Base-by-base conservation (phyloP, 2,329 filamentous ascomycete genomes). In the Teratosphaeria gauchensis region DNA sequence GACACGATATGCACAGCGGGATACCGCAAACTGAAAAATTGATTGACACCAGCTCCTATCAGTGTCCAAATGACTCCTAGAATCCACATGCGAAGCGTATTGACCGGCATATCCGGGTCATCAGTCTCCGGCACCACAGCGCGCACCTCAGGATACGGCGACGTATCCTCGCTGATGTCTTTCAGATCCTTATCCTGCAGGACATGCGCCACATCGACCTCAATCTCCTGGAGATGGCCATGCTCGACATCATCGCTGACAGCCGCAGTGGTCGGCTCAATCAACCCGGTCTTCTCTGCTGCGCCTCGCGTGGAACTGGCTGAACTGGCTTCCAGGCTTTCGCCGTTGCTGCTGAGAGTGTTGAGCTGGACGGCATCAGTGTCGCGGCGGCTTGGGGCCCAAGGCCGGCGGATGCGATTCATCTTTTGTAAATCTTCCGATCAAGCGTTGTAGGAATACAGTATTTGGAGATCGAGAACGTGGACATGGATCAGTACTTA, bases 21-120 rank as follows among this genome's bases (percentile, higher is more conserved):
- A 79, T 94, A 95, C 82, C 90, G 83, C 71, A 95, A 78, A 38
- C 89, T 92, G 77, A 95, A 95, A 76, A 95, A 94, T 48, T 95
- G 77, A 72, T 94, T 94, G 24, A 72, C 58, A 4, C 74, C 77
- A 24, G 72, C 74, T 1, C 73, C 74, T 19, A 77, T 56, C 0
- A 76, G 75, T 14, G 77, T 74, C 59, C 78, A 78, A 16, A 77
- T 62, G 63, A 77, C 71, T 31, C 76, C 76, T 6, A 79, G 62
- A 8, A 77, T 61, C 77, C 77, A 79, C 57, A 76, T 76, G 30
- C 76, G 71, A 9, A 79, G 74, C 0, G 85, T 88, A 68, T 85
- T 87, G 73, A 83, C 85, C 0, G 84, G 85, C 30, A 86, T 68
- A 53, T 84, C 80, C 64, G 65, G 66, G 56, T 87, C 81, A 68